Conservation (phyloP, 2,329 filamentous ascomycete genomes). For the Nemania sp. region DNA sequence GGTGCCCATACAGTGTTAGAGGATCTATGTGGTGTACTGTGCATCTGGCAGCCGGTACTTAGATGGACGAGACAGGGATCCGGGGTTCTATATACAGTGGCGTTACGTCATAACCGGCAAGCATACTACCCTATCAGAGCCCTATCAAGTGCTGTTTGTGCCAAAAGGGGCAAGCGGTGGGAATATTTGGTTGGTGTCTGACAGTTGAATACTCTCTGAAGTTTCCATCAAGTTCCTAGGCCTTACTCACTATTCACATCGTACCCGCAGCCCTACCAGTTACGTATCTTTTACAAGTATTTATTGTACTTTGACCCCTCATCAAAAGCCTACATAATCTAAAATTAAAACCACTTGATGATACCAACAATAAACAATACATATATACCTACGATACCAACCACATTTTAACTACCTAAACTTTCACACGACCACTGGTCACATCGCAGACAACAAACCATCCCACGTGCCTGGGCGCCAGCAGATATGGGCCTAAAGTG, state of each 20-base stretch:
- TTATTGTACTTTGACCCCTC: too few relatives aligned
- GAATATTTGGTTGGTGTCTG: slow-evolving; percentile 27
- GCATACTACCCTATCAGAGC: background rate
- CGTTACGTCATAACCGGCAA: slow-evolving; percentile 32
- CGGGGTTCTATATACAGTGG: background rate
- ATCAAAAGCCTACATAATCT: too few relatives aligned
- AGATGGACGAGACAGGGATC: background rate
- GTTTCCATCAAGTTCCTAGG: background rate
- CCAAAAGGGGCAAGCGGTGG: slow-evolving; percentile 37
- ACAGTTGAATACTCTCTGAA: background rate
- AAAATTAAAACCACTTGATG: too few relatives aligned
- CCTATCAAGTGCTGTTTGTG: background rate
- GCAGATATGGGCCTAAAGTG: slow-evolving; percentile 81
- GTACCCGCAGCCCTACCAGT: background rate
- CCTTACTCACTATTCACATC: background rate
- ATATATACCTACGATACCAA: too few relatives aligned
- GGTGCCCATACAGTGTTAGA: too few relatives aligned
- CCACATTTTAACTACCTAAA: background rate
- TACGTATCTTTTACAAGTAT: background rate
- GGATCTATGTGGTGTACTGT: too few relatives aligned
- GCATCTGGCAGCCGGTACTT: too few relatives aligned
- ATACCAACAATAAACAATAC: too few relatives aligned
- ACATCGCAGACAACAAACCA: background rate
- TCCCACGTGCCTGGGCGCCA: background rate
- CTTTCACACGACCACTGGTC: background rate